Evolutionary conservation across 768 basidiomycete species (phyloP), one percentile per base, ranked within the genome.

Genomic region (Omphalotus guepiniiformis): DNA sequence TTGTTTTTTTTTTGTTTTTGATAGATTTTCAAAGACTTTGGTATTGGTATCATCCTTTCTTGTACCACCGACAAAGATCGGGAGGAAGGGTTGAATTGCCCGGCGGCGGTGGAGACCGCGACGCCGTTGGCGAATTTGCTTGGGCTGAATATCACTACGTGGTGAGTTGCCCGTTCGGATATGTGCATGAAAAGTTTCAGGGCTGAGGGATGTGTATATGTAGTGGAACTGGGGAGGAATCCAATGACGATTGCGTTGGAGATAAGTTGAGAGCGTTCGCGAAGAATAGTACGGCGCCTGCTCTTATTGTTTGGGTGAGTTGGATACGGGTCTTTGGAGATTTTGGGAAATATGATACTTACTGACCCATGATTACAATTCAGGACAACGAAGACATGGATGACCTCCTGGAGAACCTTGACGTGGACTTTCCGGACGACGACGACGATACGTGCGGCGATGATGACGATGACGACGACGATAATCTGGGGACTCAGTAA

Each of bases 11-110:
- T 19, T 43, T 43, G 18, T 15, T 23, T 7, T 23, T 30, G 4
- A 18, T 47, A 47, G 46, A 38, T 47, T 26, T 47, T 47, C 35
- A 23, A 36, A 36, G 29, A 47, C 36, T 47, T 37, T 21, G 52
- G 58, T 36, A 56, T 61, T 36, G 58, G 61, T n/a, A 57, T 60
- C 30, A 58, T 63, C 29, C 50, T 61, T 26, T 54, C 55, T 45
- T 63, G 59, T 39, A 54, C 57, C 2, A 48, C 52, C 19, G 58
- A 58, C 40, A 52, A 50, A 23, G 59, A 58, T 21, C 57, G 58
- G 22, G 50, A 50, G 23, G 55, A 55, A 15, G 39, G 39, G 7
- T 7, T 40, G 18, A 40, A 26, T 22, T 60, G 58, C 34, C 55
- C 57, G 25, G 54, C 55, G 23, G 60, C 62, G 3, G 40, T 57